Conservation (phyloP, 1,139 yeast genomes). For the Geotrichum citri-aurantii region DNA sequence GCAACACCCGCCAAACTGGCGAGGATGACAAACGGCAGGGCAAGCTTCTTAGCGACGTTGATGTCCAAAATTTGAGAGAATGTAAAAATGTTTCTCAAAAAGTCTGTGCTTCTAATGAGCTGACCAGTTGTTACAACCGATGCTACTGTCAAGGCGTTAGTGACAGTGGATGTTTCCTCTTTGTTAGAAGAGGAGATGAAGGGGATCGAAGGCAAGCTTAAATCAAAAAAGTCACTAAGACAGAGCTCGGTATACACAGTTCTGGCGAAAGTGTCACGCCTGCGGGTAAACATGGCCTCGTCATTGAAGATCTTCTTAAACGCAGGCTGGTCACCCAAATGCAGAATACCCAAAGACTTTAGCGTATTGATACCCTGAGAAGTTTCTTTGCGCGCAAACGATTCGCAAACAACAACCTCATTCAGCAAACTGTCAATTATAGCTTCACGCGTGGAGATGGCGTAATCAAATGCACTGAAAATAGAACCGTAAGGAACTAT, state of each 20-base stretch:
- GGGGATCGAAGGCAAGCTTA: slow-evolving; percentile 39
- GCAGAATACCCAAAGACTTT: slow-evolving; percentile 47
- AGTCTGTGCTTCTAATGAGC: slow-evolving; percentile 28
- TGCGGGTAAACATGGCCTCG: slow-evolving; percentile 77
- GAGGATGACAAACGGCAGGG: slow-evolving; percentile 47
- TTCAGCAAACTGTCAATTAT: slow-evolving; percentile 61
- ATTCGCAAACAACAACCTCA: slow-evolving; percentile 63
- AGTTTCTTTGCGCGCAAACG: slow-evolving; percentile 58
- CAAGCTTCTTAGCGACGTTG: slow-evolving; percentile 34
- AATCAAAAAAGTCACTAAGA: slow-evolving; percentile 65
- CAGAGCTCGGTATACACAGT: slow-evolving; percentile 56
- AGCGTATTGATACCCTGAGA: slow-evolving; percentile 55
- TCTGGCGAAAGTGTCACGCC: slow-evolving; percentile 57
- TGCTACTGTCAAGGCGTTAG: slow-evolving; percentile 38
- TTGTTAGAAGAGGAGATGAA: slow-evolving; percentile 11
- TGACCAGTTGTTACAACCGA: slow-evolving; percentile 38
- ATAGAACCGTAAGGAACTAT: slow-evolving; percentile 58
- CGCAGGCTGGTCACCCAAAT: slow-evolving; percentile 47
- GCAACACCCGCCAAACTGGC: slow-evolving; percentile 56
- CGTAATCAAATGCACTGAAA: slow-evolving; percentile 62
- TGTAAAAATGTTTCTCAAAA: slow-evolving; percentile 29
- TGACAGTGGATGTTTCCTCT: slow-evolving; percentile 31
- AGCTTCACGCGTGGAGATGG: slow-evolving; percentile 59
- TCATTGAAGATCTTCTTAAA: slow-evolving; percentile 64
- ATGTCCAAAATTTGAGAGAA: slow-evolving; percentile 23